Evolutionary conservation across 805 yeast genomes (phyloP).

Genomic region (Candida sanyiensis): DNA sequence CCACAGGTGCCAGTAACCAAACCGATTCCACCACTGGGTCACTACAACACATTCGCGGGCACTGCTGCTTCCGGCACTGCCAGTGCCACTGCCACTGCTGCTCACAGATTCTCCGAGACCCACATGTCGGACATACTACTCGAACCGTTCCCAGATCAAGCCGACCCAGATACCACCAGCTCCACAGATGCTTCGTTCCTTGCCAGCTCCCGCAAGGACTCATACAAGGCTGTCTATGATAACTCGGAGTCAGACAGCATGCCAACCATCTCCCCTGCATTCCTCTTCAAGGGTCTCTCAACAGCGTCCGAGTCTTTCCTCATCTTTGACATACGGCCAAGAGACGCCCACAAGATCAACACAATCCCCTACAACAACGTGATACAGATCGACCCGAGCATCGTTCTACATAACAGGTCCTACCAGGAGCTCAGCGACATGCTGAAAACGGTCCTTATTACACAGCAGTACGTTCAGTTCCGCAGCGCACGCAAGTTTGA

Average conservation of each 20-base stretch:
- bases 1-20: slow-evolving; percentile 1
- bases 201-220: slow-evolving; percentile 29
- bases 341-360: slow-evolving; percentile 27
- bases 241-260: slow-evolving; percentile 34
- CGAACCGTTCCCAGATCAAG: neutral
- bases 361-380: slow-evolving; percentile 35
- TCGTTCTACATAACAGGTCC: slow-evolving; percentile 29
- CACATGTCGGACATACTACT: neutral
- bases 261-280: slow-evolving; percentile 40
- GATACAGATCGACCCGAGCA: slow-evolving; percentile 37
- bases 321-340: slow-evolving; percentile 36
- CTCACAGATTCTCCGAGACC: neutral
- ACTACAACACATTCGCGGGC: slow-evolving; percentile 1
- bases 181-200: slow-evolving; percentile 12
- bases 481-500: slow-evolving; percentile 29
- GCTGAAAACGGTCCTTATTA: slow-evolving; percentile 1
- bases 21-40: neutral
- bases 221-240: slow-evolving; percentile 37
- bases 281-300: slow-evolving; percentile 36
- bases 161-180: no score
- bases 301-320: slow-evolving; percentile 37
- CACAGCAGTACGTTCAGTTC: slow-evolving; percentile 21
- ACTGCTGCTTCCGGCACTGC: neutral
- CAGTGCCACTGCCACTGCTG: neutral
- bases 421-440: slow-evolving; percentile 26